A percentile compares a stretch with the other conserved stretches of the same genome.
Conservation (phyloP, 1,284 basidiomycete species). For the Marasmius tenuissimus region DNA sequence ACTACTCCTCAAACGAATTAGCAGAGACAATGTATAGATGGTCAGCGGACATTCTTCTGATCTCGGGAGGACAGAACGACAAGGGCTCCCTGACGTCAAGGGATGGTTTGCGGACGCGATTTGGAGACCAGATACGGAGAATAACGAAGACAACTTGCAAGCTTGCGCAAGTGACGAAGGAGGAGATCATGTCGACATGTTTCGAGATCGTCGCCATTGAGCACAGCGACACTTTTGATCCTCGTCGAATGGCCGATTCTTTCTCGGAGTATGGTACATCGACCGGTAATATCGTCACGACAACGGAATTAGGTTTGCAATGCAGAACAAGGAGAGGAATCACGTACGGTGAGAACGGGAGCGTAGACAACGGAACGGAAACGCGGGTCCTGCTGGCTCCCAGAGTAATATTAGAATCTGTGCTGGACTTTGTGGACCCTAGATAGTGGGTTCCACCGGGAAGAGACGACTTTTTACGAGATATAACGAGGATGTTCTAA, state of each 20-base stretch:
- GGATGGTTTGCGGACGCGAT: conserved; percentile 48
- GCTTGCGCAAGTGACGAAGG: conserved; percentile 58
- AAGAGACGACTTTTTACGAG: neutral
- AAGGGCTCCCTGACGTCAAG: conserved; percentile 32
- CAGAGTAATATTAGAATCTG: conserved; percentile 72
- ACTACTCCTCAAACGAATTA: conserved; percentile 65
- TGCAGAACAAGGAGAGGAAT: conserved; percentile 54
- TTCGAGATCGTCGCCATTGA: conserved; percentile 67
- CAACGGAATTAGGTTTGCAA: conserved; percentile 67
- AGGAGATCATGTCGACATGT: conserved; percentile 71
- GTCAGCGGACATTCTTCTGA: conserved; percentile 62
- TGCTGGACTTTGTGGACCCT: conserved; percentile 56
- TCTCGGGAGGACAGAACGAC: conserved; percentile 54
- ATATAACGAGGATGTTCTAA: neutral
- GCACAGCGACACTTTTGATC: conserved; percentile 48
- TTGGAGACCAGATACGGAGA: conserved; percentile 58
- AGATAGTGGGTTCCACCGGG: conserved; percentile 17
- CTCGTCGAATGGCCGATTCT: conserved; percentile 59
- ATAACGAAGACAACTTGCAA: conserved; percentile 62
- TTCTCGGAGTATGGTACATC: conserved; percentile 62
- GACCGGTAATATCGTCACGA: conserved; percentile 54
- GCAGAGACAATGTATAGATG: conserved; percentile 70
- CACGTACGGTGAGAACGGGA: conserved; percentile 32
- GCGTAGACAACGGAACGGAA: conserved; percentile 39
- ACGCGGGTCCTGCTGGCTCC: conserved; percentile 61